A percentile compares a stretch with the other conserved stretches of the same genome.
phyloP scores from a whole-genome alignment of 1,284 basidiomycete species.

The Pyrrhoderma lamaoense region DNA sequence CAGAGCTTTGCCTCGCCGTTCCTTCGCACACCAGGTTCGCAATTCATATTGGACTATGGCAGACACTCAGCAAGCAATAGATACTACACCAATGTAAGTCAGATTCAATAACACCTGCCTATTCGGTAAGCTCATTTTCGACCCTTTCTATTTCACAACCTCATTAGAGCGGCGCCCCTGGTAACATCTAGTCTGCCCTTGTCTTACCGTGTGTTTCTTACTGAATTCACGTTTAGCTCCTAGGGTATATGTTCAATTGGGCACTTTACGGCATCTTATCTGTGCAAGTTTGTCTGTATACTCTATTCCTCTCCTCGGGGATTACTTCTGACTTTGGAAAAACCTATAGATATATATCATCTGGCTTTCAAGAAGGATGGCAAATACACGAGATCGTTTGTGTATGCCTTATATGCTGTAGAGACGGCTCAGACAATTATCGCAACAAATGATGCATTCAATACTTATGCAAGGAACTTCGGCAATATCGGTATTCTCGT shows the following conservation, averaged over 20 bases:
- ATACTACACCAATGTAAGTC: too few species aligned
- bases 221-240: background rate
- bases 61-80: too few species aligned
- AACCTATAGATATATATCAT: conserved; percentile 23
- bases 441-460: conserved; percentile 23
- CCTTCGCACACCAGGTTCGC: too few species aligned
- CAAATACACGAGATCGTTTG: conserved; percentile 19
- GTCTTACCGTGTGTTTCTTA: too few species aligned
- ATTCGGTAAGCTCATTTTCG: too few species aligned
- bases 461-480: conserved; percentile 24
- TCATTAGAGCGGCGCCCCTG: too few species aligned
- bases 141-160: too few species aligned
- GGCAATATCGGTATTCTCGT: conserved; percentile 17
- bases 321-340: background rate
- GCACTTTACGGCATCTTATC: conserved; percentile 1
- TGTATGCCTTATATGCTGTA: conserved; percentile 21
- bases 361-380: conserved; percentile 24
- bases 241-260: conserved; percentile 8
- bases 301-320: background rate
- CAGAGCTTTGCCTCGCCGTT: too few species aligned
- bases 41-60: too few species aligned
- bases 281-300: conserved; percentile 1
- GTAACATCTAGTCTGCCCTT: too few species aligned
- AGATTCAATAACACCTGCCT: too few species aligned
- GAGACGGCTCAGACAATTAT: conserved; percentile 24